Base-by-base conservation (phyloP, 2,329 filamentous ascomycete genomes). In the Zymoseptoria passerinii region DNA sequence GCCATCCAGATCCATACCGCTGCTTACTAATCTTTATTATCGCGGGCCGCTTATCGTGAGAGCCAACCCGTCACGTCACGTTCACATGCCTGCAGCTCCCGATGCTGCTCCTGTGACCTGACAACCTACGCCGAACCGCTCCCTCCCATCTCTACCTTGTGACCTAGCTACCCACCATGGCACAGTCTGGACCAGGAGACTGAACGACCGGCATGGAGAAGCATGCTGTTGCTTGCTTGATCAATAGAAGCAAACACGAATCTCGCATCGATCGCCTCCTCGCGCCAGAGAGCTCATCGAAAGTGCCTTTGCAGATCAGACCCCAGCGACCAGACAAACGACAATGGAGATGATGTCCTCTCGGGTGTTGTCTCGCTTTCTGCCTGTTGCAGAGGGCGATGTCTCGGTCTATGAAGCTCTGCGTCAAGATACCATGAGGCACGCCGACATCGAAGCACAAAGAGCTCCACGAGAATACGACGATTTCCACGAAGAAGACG, bases 401-500 rank as follows among this genome's bases (percentile, higher is more conserved):
- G 58, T 67, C 27, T 71, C 70, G 62, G 70, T 65, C 58, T 71
- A 66, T 67, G 73, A 77, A 70, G 76, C 73, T 59, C 74, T 78
- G 54, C 73, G 75, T 29, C 71, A 77, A 62, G 72, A 80, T 63
- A 74, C 77, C 58, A 73, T 59, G 35, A 60, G 65, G 48, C 61
- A 61, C 28, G 20, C n/a, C 73, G 61, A 75, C 68, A 35, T 79
- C 72, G 60, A 78, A 75, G 62, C 70, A 63, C 58, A 79, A 73
- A 19, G 77, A 77, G 69, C 61, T 74, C 53, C 76, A 77, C 65
- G 75, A 76, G 58, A 60, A 35, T 74, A 73, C 50, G 77, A 76
- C 50, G 74, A 74, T 48, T 83, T 81, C 65, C 79, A 80, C 62
- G 80, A 84, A 62, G 78, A 80, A 61, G 80, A 82, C 53, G 77